Conservation (phyloP, 306 rosid species). For the Dryas drummondii region DNA sequence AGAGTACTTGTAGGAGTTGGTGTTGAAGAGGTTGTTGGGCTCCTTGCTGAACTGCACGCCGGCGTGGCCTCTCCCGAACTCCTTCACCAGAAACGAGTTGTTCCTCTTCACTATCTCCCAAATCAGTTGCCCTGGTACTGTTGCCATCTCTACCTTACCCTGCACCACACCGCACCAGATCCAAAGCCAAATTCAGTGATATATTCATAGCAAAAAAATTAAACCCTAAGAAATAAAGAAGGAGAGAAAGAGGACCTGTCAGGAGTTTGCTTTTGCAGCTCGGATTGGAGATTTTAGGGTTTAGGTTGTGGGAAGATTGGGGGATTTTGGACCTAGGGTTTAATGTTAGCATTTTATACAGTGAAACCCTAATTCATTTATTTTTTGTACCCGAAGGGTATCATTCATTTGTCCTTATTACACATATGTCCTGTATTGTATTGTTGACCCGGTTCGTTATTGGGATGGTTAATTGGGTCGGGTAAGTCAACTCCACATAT, state of each 20-base stretch:
- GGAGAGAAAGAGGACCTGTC: conserved; percentile 16
- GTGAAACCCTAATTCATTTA: conserved; percentile 47
- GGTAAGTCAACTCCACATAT: not conserved
- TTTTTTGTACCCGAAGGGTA: conserved; percentile 20
- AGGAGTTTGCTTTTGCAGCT: conserved; percentile 17
- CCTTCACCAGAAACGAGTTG: conserved; percentile 78
- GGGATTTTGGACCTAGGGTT: not conserved
- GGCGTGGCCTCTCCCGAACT: conserved; percentile 77
- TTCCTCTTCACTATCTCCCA: conserved; percentile 98
- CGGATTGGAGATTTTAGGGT: not conserved
- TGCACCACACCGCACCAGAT: conserved; percentile 12
- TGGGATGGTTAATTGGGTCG: not conserved
- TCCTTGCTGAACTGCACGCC: conserved; percentile 84
- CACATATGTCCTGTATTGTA: not conserved
- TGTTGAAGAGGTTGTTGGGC: conserved; percentile 79
- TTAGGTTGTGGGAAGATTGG: not conserved
- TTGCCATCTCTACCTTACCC: conserved; percentile 54
- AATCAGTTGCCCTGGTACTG: conserved; percentile 80
- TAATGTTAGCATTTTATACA: conserved; percentile 1
- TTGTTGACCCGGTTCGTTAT: not conserved
- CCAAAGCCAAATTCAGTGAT: not conserved
- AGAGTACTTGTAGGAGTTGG: conserved; percentile 73
- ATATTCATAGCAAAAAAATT: not conserved
- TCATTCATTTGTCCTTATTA: conserved; percentile 5
- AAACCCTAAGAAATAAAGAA: not conserved